Evolutionary conservation across 164 flowering plant genomes (phyloP), one percentile per base, ranked within the genome.

Genomic region (Sedum album): DNA sequence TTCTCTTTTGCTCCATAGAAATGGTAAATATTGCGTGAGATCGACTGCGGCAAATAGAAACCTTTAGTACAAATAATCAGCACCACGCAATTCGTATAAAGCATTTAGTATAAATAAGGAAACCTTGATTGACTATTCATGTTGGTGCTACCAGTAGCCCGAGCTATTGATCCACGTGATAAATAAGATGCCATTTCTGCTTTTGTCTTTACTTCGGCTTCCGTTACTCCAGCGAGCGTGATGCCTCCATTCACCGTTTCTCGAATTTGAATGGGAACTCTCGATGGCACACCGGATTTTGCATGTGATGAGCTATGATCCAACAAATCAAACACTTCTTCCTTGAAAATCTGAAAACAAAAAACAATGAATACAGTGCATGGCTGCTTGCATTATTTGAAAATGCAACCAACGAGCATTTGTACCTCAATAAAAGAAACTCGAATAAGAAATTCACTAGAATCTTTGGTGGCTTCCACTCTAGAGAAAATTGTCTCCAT

Each of bases 21-120:
- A 95, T 92, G 20, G 99, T 95, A 70, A 95, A 95, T n/a, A 95
- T 92, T 55, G 99, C 99, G 85, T 95, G 99, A 2, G 99, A 95
- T 1, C 99, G 99, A 83, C 99, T 95, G 74, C 61, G 72, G 67
- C n/a, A 41, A 51, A 21, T 5, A 51, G 57, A 7, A 51, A n/a
- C n/a, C n/a, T n/a, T n/a, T n/a, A n/a, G n/a, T 1, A 0, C n/a
- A 23, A 9, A 6, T 26, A 57, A 7, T 20, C 33, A 28, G 31
- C 33, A 10, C 33, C 28, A 33, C 35, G 5, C 17, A 26, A 57
- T 0, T 30, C 62, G 2, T 14, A 57, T 11, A 57, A 10, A 23
- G 8, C 17, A 1, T 0, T 44, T 44, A 0, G 48, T 49, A 8
- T 7, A 13, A 21, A 18, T 44, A 65, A 10, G 30, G 11, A 10